These are phyloP conservation scores for Colletotrichum navitas DNA, from an alignment of 2,329 filamentous ascomycete genomes.

Conservation along the genomic window DNA sequence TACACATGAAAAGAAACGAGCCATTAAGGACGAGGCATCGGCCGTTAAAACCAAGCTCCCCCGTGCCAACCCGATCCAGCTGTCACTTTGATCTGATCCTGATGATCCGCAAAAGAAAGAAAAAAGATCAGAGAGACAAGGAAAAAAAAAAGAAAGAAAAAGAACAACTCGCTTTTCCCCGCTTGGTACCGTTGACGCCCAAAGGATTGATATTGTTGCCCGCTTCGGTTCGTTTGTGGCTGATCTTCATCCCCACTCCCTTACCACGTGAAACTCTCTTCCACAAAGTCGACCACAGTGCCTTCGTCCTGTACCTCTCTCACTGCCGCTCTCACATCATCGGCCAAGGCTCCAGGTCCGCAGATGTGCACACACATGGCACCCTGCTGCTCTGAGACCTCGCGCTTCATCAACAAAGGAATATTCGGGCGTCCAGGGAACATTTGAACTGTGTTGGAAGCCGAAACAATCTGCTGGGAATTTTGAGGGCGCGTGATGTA, in stretches of 20 bases:
- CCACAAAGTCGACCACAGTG: conserved; percentile 78
- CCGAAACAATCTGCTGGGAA: conserved; percentile 82
- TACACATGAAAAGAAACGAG: conserved; percentile 37
- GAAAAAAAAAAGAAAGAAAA: conserved; percentile 1
- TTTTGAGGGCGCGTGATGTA: conserved; percentile 91
- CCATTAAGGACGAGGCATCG: conserved; percentile 34
- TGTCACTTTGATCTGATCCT: conserved; percentile 1
- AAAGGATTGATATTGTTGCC: conserved; percentile 30
- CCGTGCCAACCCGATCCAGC: conserved; percentile 16
- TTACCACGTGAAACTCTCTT: conserved; percentile 81
- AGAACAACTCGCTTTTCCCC: conserved; percentile 29
- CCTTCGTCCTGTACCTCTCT: conserved; percentile 70
- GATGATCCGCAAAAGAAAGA: conserved; percentile 12
- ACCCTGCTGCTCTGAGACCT: conserved; percentile 84
- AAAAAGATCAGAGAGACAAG: not conserved
- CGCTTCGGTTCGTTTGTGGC: conserved; percentile 12
- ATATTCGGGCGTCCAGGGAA: conserved; percentile 90
- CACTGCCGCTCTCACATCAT: conserved; percentile 80
- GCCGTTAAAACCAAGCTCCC: conserved; percentile 28
- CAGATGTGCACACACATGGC: conserved; percentile 90
- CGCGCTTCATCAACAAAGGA: conserved; percentile 81
- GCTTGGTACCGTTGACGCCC: conserved; percentile 41
- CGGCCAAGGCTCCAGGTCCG: conserved; percentile 79
- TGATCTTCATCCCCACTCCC: conserved; percentile 5
- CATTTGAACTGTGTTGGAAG: conserved; percentile 88